A percentile compares a stretch with the other conserved stretches of the same genome.
These are phyloP conservation scores for Phaeosphaeriaceae sp. DNA, from an alignment of 2,329 filamentous ascomycete species.

Conservation along the genomic window DNA sequence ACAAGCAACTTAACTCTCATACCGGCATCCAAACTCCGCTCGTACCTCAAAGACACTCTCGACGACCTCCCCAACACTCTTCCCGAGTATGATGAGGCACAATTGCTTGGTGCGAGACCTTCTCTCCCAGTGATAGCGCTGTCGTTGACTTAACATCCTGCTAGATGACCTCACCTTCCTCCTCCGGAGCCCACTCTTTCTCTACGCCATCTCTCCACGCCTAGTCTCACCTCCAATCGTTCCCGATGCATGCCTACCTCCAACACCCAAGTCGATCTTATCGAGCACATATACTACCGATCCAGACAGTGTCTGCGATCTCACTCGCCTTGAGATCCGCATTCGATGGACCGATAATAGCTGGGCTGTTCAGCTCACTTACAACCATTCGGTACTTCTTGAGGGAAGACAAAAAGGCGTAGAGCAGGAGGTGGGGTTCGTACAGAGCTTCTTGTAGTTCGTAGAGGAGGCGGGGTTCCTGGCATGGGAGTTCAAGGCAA, in stretches of 20 bases:
- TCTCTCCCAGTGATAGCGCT: not conserved
- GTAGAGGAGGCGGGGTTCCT: slow-evolving; percentile 16
- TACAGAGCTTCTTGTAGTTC: slow-evolving; percentile 16
- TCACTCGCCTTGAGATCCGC: slow-evolving; percentile 4
- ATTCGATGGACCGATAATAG: slow-evolving; percentile 8
- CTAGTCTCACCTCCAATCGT: not conserved
- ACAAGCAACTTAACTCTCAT: not conserved
- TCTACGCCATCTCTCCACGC: slow-evolving; percentile 11
- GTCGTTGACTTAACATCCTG: slow-evolving; percentile 1
- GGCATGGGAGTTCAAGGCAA: slow-evolving; percentile 11
- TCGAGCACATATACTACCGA: not conserved
- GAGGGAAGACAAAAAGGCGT: slow-evolving; percentile 10
- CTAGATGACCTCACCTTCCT: slow-evolving; percentile 15
- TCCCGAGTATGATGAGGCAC: slow-evolving; percentile 7
- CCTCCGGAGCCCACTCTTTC: slow-evolving; percentile 13
- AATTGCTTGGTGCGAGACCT: slow-evolving; percentile 9
- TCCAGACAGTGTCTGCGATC: not conserved
- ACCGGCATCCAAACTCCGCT: not conserved
- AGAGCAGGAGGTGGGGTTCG: not conserved
- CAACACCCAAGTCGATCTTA: not conserved
- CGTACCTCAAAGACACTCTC: slow-evolving; percentile 6
- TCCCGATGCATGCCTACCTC: not conserved
- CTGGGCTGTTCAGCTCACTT: slow-evolving; percentile 12
- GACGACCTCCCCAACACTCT: slow-evolving; percentile 8
- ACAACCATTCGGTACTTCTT: slow-evolving; percentile 6